Percentiles rank a stretch among this genome's conserved stretches.
These are phyloP conservation scores for Populus hybrid DNA, from an alignment of 441 rosid genomes.

Conservation along the genomic window DNA sequence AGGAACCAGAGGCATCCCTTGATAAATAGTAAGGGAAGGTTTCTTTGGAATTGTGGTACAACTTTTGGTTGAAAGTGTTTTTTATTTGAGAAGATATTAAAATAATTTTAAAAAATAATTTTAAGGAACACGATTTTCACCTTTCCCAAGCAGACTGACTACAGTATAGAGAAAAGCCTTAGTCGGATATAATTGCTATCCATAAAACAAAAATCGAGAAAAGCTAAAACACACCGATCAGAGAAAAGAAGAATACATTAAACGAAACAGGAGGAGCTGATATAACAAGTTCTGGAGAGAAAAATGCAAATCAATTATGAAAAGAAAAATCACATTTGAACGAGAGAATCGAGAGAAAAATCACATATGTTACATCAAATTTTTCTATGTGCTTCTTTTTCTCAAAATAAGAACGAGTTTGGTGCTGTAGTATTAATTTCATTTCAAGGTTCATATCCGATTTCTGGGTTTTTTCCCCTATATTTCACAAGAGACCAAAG, in stretches of 20 bases:
- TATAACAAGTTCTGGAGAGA: background rate
- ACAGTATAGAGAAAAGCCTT: background rate
- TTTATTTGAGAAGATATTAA: too few species aligned
- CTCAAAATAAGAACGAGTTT: background rate
- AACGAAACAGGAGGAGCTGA: background rate
- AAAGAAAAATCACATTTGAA: background rate
- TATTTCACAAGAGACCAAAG: background rate
- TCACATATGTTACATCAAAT: too few species aligned
- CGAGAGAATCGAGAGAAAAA: background rate
- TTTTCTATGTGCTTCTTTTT: background rate
- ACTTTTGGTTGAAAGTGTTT: background rate
- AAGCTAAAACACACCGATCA: too few species aligned
- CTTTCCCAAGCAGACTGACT: background rate
- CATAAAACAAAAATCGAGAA: background rate
- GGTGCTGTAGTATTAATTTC: background rate
- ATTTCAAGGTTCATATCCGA: too few species aligned
- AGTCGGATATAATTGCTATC: background rate
- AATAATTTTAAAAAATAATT: too few species aligned
- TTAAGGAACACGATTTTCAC: too few species aligned
- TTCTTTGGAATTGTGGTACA: too few species aligned
- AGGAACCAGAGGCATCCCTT: conserved; percentile 45
- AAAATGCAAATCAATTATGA: background rate
- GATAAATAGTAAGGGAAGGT: background rate
- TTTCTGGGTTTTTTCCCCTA: background rate
- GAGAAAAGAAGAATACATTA: too few species aligned